Evolutionary conservation across 805 yeast species (phyloP).

Genomic region (Saccharomycopsis synnaedendra): DNA sequence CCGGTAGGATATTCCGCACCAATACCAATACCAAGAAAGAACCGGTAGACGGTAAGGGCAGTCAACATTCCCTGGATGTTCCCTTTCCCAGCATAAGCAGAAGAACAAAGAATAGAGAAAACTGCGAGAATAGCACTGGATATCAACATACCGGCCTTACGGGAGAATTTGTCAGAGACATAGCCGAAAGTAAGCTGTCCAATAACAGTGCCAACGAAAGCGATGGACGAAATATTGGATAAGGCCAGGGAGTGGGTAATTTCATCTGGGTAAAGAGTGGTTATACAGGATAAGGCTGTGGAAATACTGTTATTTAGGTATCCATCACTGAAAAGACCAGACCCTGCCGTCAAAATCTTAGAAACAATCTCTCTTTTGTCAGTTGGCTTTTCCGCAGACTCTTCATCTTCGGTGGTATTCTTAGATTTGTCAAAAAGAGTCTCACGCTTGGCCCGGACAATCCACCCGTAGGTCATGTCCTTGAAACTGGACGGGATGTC

Average conservation of each 20-base stretch:
- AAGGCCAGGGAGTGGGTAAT: slow-evolving; percentile 59
- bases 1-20: slow-evolving; percentile 96
- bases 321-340: slow-evolving; percentile 90
- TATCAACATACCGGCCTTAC: slow-evolving; percentile 74
- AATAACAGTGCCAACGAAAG: slow-evolving; percentile 83
- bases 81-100: slow-evolving; percentile 72
- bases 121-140: slow-evolving; percentile 68
- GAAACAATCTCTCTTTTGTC: slow-evolving; percentile 26
- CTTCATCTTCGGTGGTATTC: slow-evolving; percentile 20
- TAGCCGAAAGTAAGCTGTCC: slow-evolving; percentile 80
- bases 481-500: slow-evolving; percentile 36
- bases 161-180: slow-evolving; percentile 66
- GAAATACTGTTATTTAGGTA: slow-evolving; percentile 80
- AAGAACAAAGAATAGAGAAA: slow-evolving; percentile 71
- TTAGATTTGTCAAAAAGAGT: slow-evolving; percentile 26
- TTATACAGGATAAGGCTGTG: slow-evolving; percentile 63
- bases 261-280: slow-evolving; percentile 50
- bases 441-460: slow-evolving; percentile 30
- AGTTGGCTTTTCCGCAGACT: slow-evolving; percentile 19
- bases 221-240: slow-evolving; percentile 75
- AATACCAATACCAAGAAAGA: slow-evolving; percentile 81
- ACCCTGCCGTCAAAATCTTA: slow-evolving; percentile 78
- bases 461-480: slow-evolving; percentile 32
- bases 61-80: slow-evolving; percentile 68
- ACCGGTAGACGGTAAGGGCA: slow-evolving; percentile 75